Base-by-base conservation (phyloP, 1,139 yeast species). In the Scheffersomyces quercinus region DNA sequence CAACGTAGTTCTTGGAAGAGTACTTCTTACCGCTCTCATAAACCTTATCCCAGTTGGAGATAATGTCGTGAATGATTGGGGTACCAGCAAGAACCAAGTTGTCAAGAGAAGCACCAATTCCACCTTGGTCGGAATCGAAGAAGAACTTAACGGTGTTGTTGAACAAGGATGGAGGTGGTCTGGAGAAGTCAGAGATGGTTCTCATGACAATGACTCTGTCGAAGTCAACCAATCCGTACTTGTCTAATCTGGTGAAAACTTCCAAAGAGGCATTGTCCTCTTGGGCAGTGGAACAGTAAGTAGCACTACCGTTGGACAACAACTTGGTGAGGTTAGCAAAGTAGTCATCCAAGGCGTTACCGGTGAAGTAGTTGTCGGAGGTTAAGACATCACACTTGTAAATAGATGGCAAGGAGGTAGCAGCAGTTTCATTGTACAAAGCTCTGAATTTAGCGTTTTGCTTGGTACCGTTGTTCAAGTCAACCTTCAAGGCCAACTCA, bases 191-290 rank as follows among this genome's bases (percentile, higher is more conserved):
- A 8, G 85, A 79, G 52, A 81, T 80, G 26, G 86, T 71, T 68
- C 88, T 78, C 82, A 82, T 70, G 28, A 82, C 70, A 28, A 82
- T 79, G 46, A 83, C 68, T 63, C 87, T 74, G 48, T 73, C 68
- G 59, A 64, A 82, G 58, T 81, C 84, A 40, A 78, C 79, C 49
- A 81, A 68, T 14, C 84, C 85, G 53, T 67, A 68, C 49, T 66
- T 68, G 50, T 79, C 78, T 56, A 78, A 72, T 65, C 88, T 77
- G 35, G 79, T 58, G 47, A 82, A 63, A 3, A 82, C 81, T 59
- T 82, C 85, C 55, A 82, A 73, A 10, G 84, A 71, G 29, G 88
- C 88, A 56, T 82, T 80, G 59, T 83, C 88, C 62, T 83, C 88
- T 62, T 82, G 86, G 43, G 85, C 86, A 38, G 85, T 79, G 29